Evolutionary conservation across 2,329 filamentous ascomycete genomes (phyloP), one percentile per base, ranked within the genome.

Genomic region (Paecilomyces sp.): DNA sequence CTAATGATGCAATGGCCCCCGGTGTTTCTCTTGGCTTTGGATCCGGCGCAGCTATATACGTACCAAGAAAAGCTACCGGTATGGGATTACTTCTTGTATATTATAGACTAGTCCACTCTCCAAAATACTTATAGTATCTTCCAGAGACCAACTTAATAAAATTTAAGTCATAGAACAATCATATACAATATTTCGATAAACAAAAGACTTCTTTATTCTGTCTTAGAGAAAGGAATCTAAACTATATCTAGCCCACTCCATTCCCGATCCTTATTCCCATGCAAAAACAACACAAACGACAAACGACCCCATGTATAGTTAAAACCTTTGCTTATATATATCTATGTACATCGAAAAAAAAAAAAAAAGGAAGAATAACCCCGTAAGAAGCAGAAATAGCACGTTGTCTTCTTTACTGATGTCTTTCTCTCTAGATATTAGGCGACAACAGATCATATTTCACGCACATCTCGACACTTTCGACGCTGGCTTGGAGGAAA

Each of bases 381-480:
- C 25, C 3, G 25, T 4, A 28, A 28, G 25, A 28, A 28, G 25
- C 25, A 28, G 25, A 28, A 28, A 28, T 28, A 11, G 7, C 31
- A 33, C 31, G 31, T 33, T 33, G 31, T 7, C 31, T 18, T 34
- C 18, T 34, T 33, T 54, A 24, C 4, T 30, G 22, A 22, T 30
- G 25, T 54, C 24, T 15, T 30, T 54, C 5, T 53, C 5, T 53
- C 68, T 71, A 96, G 64, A 96, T 86, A 78, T 96, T 96, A 2
- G 92, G 92, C 55, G 91, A 91, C 62, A 97, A 79, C 64, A 91
- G 83, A 75, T 97, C 92, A 66, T 93, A 96, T 72, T 92, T 94
- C 68, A 97, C 92, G 72, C 91, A 96, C 69, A 85, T 83, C 75
- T 96, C 92, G 34, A 93, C 90, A 74, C 92, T 92, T 71, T 96